Percentiles rank a stretch among this genome's conserved stretches.
phyloP scores from a whole-genome alignment of 345 rosid species.

The Pelargonium nanum region DNA sequence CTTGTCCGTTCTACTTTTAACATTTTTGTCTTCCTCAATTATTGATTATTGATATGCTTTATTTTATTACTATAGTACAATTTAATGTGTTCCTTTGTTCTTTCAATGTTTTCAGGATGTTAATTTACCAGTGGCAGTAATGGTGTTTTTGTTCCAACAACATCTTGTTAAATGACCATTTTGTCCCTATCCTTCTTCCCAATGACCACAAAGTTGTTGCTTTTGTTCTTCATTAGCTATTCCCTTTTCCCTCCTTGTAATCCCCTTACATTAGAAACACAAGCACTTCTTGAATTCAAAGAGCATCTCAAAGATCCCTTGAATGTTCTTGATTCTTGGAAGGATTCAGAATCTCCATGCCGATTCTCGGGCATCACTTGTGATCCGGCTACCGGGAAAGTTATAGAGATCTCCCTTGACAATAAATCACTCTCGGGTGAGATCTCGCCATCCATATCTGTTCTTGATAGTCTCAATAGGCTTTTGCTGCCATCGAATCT shows the following conservation, averaged over 20 bases:
- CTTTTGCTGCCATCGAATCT: constrained; percentile 38
- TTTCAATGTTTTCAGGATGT: background rate
- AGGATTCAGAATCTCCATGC: constrained; percentile 48
- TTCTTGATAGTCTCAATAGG: constrained; percentile 31
- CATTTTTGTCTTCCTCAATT: too few relatives aligned
- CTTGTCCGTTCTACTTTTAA: too few relatives aligned
- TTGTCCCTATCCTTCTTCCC: background rate
- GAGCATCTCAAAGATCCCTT: constrained; percentile 46
- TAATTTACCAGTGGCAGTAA: background rate
- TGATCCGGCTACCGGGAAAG: constrained; percentile 33
- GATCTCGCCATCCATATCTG: constrained; percentile 51
- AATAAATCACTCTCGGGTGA: constrained; percentile 49
- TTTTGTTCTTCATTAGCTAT: constrained; percentile 13
- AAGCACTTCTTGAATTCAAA: constrained; percentile 63
- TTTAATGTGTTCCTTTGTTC: background rate
- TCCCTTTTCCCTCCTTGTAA: constrained; percentile 28
- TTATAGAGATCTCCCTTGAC: constrained; percentile 35
- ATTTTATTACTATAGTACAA: too few relatives aligned
- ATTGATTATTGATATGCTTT: too few relatives aligned
- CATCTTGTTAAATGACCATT: constrained; percentile 3
- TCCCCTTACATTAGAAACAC: constrained; percentile 30
- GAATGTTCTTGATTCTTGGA: constrained; percentile 55
- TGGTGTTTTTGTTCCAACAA: background rate
- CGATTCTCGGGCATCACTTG: constrained; percentile 52
- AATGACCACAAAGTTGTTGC: constrained; percentile 19